Conservation (phyloP, 2,329 filamentous ascomycete species). For the Penicillium sclerotigenum region DNA sequence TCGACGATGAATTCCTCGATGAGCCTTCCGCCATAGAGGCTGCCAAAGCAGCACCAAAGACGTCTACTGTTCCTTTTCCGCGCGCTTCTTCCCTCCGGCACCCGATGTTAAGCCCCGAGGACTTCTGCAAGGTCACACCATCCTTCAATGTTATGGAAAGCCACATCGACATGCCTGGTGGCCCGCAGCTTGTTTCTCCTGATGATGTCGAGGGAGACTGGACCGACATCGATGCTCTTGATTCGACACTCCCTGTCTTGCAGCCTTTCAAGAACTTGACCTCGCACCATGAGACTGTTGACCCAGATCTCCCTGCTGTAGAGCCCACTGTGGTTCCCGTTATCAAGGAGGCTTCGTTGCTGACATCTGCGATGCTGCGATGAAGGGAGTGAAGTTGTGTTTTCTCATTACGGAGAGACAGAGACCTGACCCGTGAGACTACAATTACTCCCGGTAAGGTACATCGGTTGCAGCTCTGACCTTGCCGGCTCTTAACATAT, state of each 20-base stretch:
- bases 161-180: background rate
- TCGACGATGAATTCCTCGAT: conserved; percentile 3
- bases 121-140: background rate
- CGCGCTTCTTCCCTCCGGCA: conserved; percentile 1
- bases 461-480: background rate
- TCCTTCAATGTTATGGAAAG: background rate
- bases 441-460: background rate
- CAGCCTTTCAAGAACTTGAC: conserved; percentile 2
- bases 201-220: conserved; percentile 2
- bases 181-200: background rate
- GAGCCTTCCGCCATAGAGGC: background rate
- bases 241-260: background rate
- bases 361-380: background rate
- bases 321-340: background rate
- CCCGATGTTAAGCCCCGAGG: background rate
- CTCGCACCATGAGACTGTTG: background rate
- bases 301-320: background rate
- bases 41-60: background rate
- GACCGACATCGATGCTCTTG: conserved; percentile 4
- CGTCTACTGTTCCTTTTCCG: background rate
- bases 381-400: conserved; percentile 1
- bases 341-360: background rate
- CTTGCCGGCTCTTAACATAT: background rate
- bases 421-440: background rate
- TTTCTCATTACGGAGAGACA: background rate